Evolutionary conservation across 106 monocot genomes (phyloP).

Genomic region (Dendrobium catenatum): DNA sequence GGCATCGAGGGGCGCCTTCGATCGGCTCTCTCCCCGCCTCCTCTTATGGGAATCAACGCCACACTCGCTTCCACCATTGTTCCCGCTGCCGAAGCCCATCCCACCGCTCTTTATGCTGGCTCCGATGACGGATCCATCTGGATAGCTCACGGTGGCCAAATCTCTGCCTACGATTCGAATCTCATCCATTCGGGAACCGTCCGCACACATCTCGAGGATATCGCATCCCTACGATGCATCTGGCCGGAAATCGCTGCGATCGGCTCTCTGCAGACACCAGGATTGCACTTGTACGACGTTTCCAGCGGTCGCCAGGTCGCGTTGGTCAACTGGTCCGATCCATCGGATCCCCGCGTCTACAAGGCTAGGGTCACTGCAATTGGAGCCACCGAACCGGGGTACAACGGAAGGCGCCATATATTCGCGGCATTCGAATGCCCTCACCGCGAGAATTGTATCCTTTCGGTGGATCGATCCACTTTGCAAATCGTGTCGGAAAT

Average conservation of each 20-base stretch:
- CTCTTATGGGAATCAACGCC: conserved; percentile 68
- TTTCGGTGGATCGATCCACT: conserved; percentile 54
- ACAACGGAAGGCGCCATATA: conserved; percentile 9
- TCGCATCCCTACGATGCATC: conserved; percentile 56
- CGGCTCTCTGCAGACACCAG: conserved; percentile 52
- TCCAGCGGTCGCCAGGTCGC: conserved; percentile 47
- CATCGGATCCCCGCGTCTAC: conserved; percentile 60
- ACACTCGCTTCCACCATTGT: conserved; percentile 36
- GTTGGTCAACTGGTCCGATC: conserved; percentile 69
- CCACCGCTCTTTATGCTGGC: conserved; percentile 45
- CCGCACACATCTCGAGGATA: conserved; percentile 74
- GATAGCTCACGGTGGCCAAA: conserved; percentile 85
- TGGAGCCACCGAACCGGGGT: conserved; percentile 29
- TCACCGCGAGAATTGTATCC: conserved; percentile 88
- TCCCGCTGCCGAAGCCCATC: conserved; percentile 47
- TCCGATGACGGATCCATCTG: conserved; percentile 61
- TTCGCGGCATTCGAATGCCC: conserved; percentile 82
- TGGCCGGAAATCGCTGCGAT: conserved; percentile 43
- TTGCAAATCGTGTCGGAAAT: conserved; percentile 42
- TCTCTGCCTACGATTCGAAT: conserved; percentile 67
- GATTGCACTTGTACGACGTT: conserved; percentile 84
- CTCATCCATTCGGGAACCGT: conserved; percentile 51
- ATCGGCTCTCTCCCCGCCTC: conserved; percentile 55
- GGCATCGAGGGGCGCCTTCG: conserved; percentile 62
- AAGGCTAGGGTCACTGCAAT: conserved; percentile 78